These are phyloP conservation scores for Codiaeum variegatum DNA, from an alignment of 441 rosid genomes.

Conservation along the genomic window DNA sequence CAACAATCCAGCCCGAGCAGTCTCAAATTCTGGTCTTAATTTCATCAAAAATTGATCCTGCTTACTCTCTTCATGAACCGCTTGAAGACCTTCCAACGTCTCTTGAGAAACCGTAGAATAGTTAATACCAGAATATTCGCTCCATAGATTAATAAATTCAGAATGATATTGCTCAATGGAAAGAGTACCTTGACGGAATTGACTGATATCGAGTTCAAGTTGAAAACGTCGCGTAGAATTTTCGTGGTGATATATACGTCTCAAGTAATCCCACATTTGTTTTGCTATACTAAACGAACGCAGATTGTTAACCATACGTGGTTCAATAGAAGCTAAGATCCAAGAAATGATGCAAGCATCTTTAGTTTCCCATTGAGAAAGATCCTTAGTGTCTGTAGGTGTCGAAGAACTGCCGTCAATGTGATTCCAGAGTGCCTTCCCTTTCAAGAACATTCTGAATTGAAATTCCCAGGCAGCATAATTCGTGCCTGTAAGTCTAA, in stretches of 20 bases:
- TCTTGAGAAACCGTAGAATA: background rate
- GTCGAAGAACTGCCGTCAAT: no score
- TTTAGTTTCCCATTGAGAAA: background rate
- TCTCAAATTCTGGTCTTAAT: no score
- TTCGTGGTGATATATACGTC: background rate
- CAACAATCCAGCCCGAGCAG: no score
- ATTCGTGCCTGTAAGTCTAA: no score
- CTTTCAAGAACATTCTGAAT: no score
- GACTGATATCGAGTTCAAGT: background rate
- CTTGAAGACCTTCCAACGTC: background rate
- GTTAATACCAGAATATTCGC: no score
- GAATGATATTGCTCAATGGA: background rate
- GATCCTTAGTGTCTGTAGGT: no score
- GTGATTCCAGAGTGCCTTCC: no score
- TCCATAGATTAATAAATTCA: background rate
- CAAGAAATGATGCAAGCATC: conserved; percentile 2
- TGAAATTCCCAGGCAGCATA: no score
- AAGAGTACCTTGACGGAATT: background rate
- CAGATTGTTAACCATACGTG: background rate
- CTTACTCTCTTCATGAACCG: no score
- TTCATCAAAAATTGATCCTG: no score
- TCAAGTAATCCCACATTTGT: background rate
- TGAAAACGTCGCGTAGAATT: background rate
- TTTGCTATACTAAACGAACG: background rate
- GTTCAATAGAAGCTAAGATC: background rate